Percentiles rank a stretch among this genome's conserved stretches.
phyloP scores from a whole-genome alignment of 768 basidiomycete species.

The Multifurca ochricompacta region DNA sequence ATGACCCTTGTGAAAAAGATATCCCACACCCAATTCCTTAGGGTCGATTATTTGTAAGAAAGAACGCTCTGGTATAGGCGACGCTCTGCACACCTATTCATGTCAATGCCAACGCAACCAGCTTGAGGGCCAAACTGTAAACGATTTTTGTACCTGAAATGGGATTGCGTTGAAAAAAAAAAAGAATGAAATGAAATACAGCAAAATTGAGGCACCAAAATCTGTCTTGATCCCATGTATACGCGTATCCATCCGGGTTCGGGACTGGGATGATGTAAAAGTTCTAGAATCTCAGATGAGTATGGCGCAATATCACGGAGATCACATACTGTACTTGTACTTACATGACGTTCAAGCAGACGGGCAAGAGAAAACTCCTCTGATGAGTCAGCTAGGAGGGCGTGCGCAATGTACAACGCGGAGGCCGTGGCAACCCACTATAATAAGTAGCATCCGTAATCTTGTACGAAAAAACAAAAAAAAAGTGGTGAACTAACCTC shows the following conservation, averaged over 20 bases:
- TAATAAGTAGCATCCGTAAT: neutral
- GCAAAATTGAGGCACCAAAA: constrained; percentile 39
- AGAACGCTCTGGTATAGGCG: neutral
- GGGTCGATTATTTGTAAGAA: neutral
- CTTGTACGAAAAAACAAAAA: neutral
- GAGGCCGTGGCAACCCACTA: constrained; percentile 80
- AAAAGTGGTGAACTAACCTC: constrained; percentile 41
- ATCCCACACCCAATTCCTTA: constrained; percentile 6
- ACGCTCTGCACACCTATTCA: constrained; percentile 48
- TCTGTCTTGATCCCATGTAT: constrained; percentile 63
- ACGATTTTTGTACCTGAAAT: constrained; percentile 60
- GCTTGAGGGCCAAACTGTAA: constrained; percentile 41
- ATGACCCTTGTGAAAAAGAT: neutral
- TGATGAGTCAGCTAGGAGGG: constrained; percentile 45
- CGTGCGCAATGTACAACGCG: constrained; percentile 64
- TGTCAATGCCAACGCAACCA: constrained; percentile 64
- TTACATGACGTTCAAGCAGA: constrained; percentile 49
- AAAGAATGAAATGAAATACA: neutral
- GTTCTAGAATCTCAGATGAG: constrained; percentile 32
- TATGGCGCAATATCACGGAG: too few species aligned
- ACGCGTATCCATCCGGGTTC: constrained; percentile 68
- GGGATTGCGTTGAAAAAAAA: neutral
- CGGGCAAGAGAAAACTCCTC: constrained; percentile 39
- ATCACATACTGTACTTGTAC: too few species aligned
- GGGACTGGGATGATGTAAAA: constrained; percentile 62